Evolutionary conservation across 768 basidiomycete species (phyloP).

Genomic region (Leccinellum rugosiceps): DNA sequence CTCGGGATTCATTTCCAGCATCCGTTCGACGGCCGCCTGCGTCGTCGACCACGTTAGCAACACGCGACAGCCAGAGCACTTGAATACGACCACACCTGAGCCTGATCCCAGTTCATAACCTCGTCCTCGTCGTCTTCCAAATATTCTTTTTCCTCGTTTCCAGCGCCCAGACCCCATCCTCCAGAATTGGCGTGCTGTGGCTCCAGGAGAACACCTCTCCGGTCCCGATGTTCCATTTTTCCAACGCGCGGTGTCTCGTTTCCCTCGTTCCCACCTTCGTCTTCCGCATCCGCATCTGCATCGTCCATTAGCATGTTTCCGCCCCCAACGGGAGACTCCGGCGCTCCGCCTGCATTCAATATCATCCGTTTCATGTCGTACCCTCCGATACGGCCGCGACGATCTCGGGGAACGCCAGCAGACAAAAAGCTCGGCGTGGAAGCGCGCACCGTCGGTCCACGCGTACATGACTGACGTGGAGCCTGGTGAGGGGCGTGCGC

Average conservation of each 20-base stretch:
- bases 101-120: conserved; percentile 64
- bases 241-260: conserved; percentile 55
- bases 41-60: conserved; percentile 2
- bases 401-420: conserved; percentile 70
- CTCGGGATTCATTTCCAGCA: conserved; percentile 50
- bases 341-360: conserved; percentile 26
- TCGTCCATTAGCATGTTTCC: conserved; percentile 17
- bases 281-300: conserved; percentile 32
- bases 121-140: conserved; percentile 64
- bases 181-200: conserved; percentile 48
- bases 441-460: conserved; percentile 28
- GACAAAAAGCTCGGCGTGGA: conserved; percentile 65
- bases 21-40: conserved; percentile 54
- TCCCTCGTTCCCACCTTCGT: conserved; percentile 43
- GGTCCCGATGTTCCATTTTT: conserved; percentile 38
- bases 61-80: neutral
- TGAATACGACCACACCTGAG: conserved; percentile 44
- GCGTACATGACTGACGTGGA: conserved; percentile 21
- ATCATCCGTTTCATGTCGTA: conserved; percentile 29
- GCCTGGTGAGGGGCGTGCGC: conserved; percentile 27
- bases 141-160: conserved; percentile 55
- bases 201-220: conserved; percentile 15
- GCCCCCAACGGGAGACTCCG: conserved; percentile 4
- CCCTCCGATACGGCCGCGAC: conserved; percentile 69
- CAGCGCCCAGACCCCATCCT: conserved; percentile 72